Percentiles rank a stretch among this genome's conserved stretches.
These are phyloP conservation scores for Venturia carpophila DNA, from an alignment of 2,329 filamentous ascomycete genomes.

Conservation along the genomic window DNA sequence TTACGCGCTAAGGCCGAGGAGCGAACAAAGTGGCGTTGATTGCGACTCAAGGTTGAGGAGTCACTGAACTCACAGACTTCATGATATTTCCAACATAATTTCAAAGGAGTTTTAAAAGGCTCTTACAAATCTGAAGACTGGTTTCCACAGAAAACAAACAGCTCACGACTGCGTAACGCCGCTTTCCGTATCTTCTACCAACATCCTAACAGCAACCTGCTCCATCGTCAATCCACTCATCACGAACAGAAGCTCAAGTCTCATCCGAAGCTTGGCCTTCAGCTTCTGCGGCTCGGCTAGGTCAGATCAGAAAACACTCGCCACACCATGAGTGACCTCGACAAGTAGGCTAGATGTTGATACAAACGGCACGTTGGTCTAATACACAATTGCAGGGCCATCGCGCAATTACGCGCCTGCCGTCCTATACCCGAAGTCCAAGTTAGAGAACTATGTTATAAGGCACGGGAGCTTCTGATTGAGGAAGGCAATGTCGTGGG, in stretches of 20 bases:
- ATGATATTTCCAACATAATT: neutral
- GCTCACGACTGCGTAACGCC: no score
- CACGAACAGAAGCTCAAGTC: neutral
- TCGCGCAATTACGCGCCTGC: slow-evolving; percentile 90
- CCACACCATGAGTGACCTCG: slow-evolving; percentile 75
- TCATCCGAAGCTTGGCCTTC: neutral
- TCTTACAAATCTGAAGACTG: no score
- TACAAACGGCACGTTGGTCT: neutral
- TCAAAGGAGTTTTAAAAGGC: no score
- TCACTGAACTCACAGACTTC: neutral
- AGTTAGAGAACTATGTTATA: slow-evolving; percentile 95
- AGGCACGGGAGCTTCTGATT: slow-evolving; percentile 89
- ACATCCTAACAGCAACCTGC: neutral
- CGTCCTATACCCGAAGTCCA: slow-evolving; percentile 91
- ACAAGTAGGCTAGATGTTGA: slow-evolving; percentile 54
- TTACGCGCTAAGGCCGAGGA: neutral
- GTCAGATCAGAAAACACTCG: neutral
- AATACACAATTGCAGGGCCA: slow-evolving; percentile 56
- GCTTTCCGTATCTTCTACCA: neutral
- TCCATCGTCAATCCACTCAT: neutral
- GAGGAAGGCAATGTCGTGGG: slow-evolving; percentile 97
- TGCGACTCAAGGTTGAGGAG: neutral
- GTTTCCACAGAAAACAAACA: neutral
- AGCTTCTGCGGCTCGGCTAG: neutral
- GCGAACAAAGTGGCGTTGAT: neutral